Evolutionary conservation across 1,284 basidiomycete genomes (phyloP).

Genomic region (Leccinum ponderosum): DNA sequence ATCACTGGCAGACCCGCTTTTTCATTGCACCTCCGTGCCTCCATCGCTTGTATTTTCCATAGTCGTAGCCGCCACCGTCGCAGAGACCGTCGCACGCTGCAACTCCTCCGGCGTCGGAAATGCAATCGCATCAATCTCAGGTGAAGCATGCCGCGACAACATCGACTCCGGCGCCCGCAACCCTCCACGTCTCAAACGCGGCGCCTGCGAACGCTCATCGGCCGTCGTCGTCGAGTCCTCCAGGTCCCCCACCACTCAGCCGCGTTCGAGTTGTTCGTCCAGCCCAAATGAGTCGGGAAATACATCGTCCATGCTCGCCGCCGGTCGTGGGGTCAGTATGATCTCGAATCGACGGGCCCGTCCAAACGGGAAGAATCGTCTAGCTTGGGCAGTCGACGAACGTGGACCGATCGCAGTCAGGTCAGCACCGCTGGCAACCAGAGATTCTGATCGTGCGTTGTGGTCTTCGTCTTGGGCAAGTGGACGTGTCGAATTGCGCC

Average conservation of each 20-base stretch:
- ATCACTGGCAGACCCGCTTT: not conserved
- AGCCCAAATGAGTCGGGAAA: constrained; percentile 31
- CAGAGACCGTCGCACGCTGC: constrained; percentile 16
- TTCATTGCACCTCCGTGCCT: constrained; percentile 1
- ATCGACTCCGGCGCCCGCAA: constrained; percentile 60
- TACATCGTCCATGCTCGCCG: constrained; percentile 31
- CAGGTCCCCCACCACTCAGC: constrained; percentile 1
- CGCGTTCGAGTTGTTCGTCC: constrained; percentile 13
- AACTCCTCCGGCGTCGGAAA: constrained; percentile 24
- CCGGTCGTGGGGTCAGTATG: constrained; percentile 32
- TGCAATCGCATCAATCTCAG: constrained; percentile 27
- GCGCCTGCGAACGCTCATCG: constrained; percentile 34
- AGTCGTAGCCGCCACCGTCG: not conserved
- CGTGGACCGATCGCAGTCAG: constrained; percentile 15
- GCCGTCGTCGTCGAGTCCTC: constrained; percentile 19
- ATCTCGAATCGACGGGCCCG: constrained; percentile 32
- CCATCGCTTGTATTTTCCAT: constrained; percentile 11
- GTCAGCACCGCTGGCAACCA: constrained; percentile 6
- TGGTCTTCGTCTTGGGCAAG: constrained; percentile 28
- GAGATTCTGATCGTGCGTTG: constrained; percentile 10
- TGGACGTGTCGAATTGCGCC: constrained; percentile 40
- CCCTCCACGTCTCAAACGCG: constrained; percentile 59
- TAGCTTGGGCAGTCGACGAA: constrained; percentile 24
- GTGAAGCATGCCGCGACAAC: constrained; percentile 46
- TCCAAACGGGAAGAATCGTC: constrained; percentile 35